These are phyloP conservation scores for Clarireedia homoeocarpa DNA, from an alignment of 2,329 filamentous ascomycete species.

Conservation along the genomic window DNA sequence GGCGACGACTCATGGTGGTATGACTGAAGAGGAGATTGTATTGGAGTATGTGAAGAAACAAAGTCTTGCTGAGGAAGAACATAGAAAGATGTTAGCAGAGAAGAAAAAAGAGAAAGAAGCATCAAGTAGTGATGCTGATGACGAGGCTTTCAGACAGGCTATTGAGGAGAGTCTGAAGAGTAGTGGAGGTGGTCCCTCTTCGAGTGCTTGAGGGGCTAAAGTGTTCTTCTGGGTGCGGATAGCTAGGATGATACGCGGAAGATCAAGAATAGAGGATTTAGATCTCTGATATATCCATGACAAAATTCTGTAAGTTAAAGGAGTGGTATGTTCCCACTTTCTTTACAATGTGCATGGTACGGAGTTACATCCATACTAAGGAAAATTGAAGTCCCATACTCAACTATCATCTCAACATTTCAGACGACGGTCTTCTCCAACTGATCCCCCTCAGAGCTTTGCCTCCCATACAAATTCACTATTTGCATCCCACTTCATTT, in stretches of 20 bases:
- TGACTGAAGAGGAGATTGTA: slow-evolving; percentile 63
- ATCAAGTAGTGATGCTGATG: slow-evolving; percentile 34
- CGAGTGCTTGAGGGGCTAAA: not conserved
- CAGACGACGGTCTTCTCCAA: too few relatives aligned
- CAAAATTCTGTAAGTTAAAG: too few relatives aligned
- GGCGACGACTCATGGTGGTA: slow-evolving; percentile 9
- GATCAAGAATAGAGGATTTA: not conserved
- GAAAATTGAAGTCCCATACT: too few relatives aligned
- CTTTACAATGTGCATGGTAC: too few relatives aligned
- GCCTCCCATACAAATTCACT: too few relatives aligned
- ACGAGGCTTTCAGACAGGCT: slow-evolving; percentile 48
- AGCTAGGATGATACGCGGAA: not conserved
- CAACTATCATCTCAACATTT: too few relatives aligned
- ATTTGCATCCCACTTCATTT: too few relatives aligned
- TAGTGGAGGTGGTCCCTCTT: not conserved
- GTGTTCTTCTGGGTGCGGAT: too few relatives aligned
- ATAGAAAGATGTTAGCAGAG: slow-evolving; percentile 18
- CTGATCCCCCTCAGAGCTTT: too few relatives aligned
- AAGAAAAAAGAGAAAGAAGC: slow-evolving; percentile 1
- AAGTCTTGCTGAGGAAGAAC: slow-evolving; percentile 61
- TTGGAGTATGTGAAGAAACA: slow-evolving; percentile 73
- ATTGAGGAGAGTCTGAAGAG: slow-evolving; percentile 48
- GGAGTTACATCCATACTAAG: too few relatives aligned
- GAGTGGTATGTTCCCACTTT: too few relatives aligned
- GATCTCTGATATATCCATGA: too few relatives aligned